Evolutionary conservation across 2,329 filamentous ascomycete species (phyloP).

Genomic region (Fusarium bactridioides): DNA sequence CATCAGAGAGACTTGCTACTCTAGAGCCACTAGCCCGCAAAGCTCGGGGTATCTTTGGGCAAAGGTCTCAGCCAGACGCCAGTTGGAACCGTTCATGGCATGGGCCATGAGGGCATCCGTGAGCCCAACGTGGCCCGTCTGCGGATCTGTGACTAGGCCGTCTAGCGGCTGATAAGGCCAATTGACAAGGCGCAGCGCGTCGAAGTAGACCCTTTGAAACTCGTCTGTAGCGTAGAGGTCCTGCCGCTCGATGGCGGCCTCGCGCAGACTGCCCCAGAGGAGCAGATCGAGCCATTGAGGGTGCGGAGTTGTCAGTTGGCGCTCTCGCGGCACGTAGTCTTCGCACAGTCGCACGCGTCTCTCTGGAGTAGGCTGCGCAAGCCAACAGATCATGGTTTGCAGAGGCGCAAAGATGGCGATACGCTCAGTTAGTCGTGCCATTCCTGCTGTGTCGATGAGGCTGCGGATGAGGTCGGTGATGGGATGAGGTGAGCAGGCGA

Average conservation of each 20-base stretch:
- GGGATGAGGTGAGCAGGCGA: constrained; percentile 41
- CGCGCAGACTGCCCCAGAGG: constrained; percentile 46
- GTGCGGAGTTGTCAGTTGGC: constrained; percentile 42
- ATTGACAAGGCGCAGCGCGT: constrained; percentile 46
- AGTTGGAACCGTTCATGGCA: constrained; percentile 30
- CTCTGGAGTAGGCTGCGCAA: constrained; percentile 45
- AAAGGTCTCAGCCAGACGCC: constrained; percentile 23
- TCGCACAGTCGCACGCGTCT: constrained; percentile 36
- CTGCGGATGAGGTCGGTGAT: constrained; percentile 43
- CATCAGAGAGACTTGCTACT: constrained; percentile 9
- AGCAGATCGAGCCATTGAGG: constrained; percentile 46
- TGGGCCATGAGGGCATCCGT: constrained; percentile 28
- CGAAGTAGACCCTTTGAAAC: constrained; percentile 47
- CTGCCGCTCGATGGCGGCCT: constrained; percentile 47
- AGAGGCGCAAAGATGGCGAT: constrained; percentile 46
- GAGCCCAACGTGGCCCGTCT: constrained; percentile 33
- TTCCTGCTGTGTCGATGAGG: constrained; percentile 42
- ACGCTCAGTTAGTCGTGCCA: constrained; percentile 44
- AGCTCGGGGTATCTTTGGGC: constrained; percentile 31
- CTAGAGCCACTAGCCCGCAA: constrained; percentile 19
- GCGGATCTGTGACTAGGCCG: constrained; percentile 28
- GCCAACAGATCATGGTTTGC: constrained; percentile 42
- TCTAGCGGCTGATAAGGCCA: constrained; percentile 43
- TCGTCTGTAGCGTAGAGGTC: constrained; percentile 49
- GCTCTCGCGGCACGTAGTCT: constrained; percentile 39